Evolutionary conservation across 225 moss, liverwort and hornwort genomes (phyloP).

Genomic region (Antitrichia curtipendula): DNA sequence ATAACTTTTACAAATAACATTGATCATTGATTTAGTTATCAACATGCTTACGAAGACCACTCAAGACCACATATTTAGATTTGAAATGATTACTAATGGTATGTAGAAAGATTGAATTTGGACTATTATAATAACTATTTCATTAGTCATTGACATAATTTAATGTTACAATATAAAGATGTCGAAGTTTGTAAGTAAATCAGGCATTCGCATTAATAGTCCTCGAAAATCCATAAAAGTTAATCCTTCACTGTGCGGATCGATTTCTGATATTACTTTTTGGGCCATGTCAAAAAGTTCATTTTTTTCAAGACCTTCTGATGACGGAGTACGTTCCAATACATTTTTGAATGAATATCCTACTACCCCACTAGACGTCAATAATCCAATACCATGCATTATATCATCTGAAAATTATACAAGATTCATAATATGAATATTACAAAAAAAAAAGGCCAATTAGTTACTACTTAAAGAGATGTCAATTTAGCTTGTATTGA

Average conservation of each 20-base stretch:
- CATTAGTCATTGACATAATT: background rate
- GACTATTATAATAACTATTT: background rate
- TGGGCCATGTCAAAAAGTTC: constrained; percentile 49
- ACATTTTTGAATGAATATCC: constrained; percentile 27
- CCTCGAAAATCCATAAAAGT: constrained; percentile 73
- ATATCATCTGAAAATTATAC: constrained; percentile 47
- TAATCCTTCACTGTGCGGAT: constrained; percentile 46
- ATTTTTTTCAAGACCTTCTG: constrained; percentile 45
- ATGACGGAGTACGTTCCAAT: constrained; percentile 50
- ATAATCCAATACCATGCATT: constrained; percentile 52
- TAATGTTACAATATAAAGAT: constrained; percentile 2
- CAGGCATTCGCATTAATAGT: constrained; percentile 79
- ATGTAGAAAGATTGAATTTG: too few species aligned
- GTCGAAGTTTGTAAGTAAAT: constrained; percentile 65
- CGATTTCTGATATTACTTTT: constrained; percentile 52
- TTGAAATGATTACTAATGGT: background rate
- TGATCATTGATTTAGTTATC: accelerated
- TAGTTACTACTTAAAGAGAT: accelerated
- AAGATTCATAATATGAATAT: background rate
- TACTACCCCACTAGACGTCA: constrained; percentile 63
- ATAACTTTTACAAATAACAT: background rate
- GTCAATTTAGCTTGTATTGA: background rate
- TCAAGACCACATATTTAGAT: too few species aligned
- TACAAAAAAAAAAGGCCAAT: too few species aligned
- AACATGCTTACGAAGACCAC: background rate